Conservation (phyloP, 179 eudicot species). For the Camellia oleifera region DNA sequence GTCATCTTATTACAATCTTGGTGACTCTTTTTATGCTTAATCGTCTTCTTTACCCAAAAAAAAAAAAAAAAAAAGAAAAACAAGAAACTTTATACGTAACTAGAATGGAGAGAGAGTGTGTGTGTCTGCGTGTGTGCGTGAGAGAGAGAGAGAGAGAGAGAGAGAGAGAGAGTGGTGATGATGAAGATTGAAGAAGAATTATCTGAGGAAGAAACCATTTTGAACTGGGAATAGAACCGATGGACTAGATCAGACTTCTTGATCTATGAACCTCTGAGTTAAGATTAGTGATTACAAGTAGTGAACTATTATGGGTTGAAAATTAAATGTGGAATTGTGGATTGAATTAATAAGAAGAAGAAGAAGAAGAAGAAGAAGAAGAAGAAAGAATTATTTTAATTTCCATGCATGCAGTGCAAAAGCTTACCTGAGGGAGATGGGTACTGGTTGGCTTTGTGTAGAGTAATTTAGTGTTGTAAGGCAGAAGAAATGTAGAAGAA, state of each 20-base stretch:
- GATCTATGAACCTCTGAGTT: background rate
- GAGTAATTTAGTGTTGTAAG: background rate
- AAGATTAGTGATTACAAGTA: background rate
- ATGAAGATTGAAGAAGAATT: background rate
- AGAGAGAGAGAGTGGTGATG: background rate
- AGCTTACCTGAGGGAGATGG: slow-evolving; percentile 5
- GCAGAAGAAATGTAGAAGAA: slow-evolving; percentile 12
- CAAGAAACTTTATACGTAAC: background rate
- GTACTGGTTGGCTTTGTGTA: background rate
- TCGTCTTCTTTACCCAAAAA: background rate
- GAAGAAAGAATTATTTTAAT: background rate
- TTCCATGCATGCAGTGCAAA: slow-evolving; percentile 6
- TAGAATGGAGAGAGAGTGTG: background rate
- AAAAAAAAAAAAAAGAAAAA: too few relatives aligned
- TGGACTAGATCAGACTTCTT: background rate
- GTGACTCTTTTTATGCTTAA: background rate
- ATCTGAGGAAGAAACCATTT: background rate
- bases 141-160: background rate
- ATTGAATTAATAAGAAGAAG: background rate
- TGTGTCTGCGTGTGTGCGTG: background rate
- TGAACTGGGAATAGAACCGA: background rate
- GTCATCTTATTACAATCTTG: background rate
- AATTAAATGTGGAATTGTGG: too few relatives aligned
- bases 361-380: background rate
- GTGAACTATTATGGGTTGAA: too few relatives aligned